These are phyloP conservation scores for Starmerella sp. DNA, from an alignment of 805 yeast genomes.

Conservation along the genomic window DNA sequence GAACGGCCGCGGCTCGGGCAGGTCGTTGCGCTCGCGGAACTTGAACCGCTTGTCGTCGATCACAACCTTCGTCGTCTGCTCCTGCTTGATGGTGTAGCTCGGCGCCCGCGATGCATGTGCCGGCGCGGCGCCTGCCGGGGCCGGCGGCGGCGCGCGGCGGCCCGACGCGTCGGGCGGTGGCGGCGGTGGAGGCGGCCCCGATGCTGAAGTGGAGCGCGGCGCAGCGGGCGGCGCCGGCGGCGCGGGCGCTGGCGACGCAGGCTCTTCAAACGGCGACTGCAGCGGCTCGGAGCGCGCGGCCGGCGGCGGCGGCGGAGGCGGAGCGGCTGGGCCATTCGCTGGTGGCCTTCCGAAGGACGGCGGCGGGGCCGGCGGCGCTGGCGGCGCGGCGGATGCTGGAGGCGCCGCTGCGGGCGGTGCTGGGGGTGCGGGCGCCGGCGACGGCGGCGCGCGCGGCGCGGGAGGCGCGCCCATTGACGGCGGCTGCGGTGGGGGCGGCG, in stretches of 20 bases:
- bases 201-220: slow-evolving; percentile 16
- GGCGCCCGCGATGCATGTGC: slow-evolving; percentile 21
- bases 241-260: slow-evolving; percentile 23
- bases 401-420: slow-evolving; percentile 18
- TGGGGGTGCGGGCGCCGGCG: slow-evolving; percentile 15
- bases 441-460: slow-evolving; percentile 17
- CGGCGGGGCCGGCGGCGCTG: too few relatives aligned
- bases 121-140: slow-evolving; percentile 22
- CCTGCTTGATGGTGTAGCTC: slow-evolving; percentile 12
- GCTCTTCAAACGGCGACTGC: slow-evolving; percentile 18
- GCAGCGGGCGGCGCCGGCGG: slow-evolving; percentile 21
- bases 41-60: slow-evolving; percentile 68
- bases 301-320: slow-evolving; percentile 24
- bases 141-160: slow-evolving; percentile 21
- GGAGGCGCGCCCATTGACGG: slow-evolving; percentile 18
- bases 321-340: slow-evolving; percentile 16
- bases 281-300: slow-evolving; percentile 13
- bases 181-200: slow-evolving; percentile 12
- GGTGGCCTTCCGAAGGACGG: slow-evolving; percentile 21
- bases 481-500: background rate
- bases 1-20: slow-evolving; percentile 82
- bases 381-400: slow-evolving; percentile 26
- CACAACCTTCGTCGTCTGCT: slow-evolving; percentile 25
- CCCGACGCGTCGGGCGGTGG: slow-evolving; percentile 21
- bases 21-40: slow-evolving; percentile 52